Conservation (phyloP, 2,329 filamentous ascomycete species). For the Claviceps citrina region DNA sequence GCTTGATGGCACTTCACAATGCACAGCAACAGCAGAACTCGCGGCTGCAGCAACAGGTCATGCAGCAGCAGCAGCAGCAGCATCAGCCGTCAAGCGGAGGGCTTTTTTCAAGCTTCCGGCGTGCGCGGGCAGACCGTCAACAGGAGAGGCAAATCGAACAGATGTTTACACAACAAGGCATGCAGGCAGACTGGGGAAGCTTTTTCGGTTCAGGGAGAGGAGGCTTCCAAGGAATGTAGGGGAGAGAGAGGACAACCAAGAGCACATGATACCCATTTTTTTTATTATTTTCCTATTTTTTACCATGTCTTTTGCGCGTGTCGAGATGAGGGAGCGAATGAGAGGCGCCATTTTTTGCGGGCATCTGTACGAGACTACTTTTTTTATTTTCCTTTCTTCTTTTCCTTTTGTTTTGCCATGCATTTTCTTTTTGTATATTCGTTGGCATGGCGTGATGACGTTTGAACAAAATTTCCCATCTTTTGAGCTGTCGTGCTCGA, state of each 20-base stretch:
- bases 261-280: slow-evolving; percentile 23
- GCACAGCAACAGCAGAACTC: slow-evolving; percentile 10
- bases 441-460: background rate
- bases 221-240: slow-evolving; percentile 28
- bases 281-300: slow-evolving; percentile 11
- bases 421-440: background rate
- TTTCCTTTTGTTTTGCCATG: slow-evolving; percentile 9
- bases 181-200: slow-evolving; percentile 31
- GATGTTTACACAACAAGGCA: slow-evolving; percentile 32
- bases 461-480: background rate
- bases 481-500: no score
- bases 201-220: slow-evolving; percentile 30
- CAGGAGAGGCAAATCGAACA: slow-evolving; percentile 31
- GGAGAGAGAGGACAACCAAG: slow-evolving; percentile 9
- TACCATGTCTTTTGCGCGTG: background rate
- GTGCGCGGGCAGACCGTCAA: slow-evolving; percentile 13
- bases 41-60: slow-evolving; percentile 3
- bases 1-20: slow-evolving; percentile 25
- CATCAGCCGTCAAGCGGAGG: slow-evolving; percentile 16
- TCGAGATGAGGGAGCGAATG: no score
- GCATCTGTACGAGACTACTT: background rate
- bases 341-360: no score
- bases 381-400: background rate
- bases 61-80: slow-evolving; percentile 17
- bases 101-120: slow-evolving; percentile 13